phyloP scores from a whole-genome alignment of 164 flowering plant genomes.

The Stephania yunnanensis region DNA sequence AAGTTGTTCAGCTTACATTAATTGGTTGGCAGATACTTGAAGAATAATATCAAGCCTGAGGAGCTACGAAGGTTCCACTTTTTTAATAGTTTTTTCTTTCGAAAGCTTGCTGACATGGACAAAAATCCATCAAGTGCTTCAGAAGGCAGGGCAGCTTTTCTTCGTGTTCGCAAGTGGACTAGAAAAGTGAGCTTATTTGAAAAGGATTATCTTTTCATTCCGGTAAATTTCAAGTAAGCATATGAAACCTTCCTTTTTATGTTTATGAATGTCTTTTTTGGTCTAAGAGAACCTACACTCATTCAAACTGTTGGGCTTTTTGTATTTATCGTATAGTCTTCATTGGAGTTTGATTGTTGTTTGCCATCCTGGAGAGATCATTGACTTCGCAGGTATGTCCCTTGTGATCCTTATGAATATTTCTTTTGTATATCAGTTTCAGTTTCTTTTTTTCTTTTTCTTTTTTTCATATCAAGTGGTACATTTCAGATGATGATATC shows the following conservation, averaged over 20 bases:
- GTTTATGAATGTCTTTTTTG: background rate
- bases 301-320: background rate
- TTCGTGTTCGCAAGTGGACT: slow-evolving; percentile 95
- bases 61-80: slow-evolving; percentile 63
- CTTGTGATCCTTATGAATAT: background rate
- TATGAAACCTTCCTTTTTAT: background rate
- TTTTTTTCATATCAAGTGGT: slow-evolving; percentile 6
- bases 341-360: slow-evolving; percentile 95
- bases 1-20: background rate
- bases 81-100: slow-evolving; percentile 92
- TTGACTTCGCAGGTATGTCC: slow-evolving; percentile 39
- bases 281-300: background rate
- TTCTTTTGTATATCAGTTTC: background rate
- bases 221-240: slow-evolving; percentile 89
- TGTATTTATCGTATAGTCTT: slow-evolving; percentile 38
- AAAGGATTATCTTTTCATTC: slow-evolving; percentile 85
- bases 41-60: slow-evolving; percentile 49
- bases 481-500: slow-evolving; percentile 50
- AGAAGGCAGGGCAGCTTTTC: slow-evolving; percentile 88
- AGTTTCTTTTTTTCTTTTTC: background rate
- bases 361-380: slow-evolving; percentile 89
- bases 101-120: slow-evolving; percentile 86
- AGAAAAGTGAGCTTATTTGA: slow-evolving; percentile 85
- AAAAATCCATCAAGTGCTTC: slow-evolving; percentile 67
- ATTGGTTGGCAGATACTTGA: slow-evolving; percentile 57